Percentiles rank a stretch among this genome's conserved stretches.
These are phyloP conservation scores for Blastobotrys serpentis DNA, from an alignment of 1,139 yeast species.

Conservation along the genomic window DNA sequence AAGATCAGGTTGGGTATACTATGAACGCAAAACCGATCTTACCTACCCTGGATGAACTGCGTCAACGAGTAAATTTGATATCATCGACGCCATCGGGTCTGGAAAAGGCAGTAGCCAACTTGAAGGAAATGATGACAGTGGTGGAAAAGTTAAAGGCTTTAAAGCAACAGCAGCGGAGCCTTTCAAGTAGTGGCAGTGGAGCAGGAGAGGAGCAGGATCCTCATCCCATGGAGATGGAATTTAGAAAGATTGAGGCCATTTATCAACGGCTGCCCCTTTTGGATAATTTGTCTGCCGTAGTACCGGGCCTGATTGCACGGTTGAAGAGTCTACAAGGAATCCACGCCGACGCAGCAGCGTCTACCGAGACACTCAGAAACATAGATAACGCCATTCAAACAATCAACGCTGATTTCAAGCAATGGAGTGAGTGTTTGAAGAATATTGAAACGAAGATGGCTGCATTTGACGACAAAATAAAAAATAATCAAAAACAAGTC, in stretches of 20 bases:
- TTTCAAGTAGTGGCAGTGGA: background rate
- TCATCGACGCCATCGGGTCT: constrained; percentile 22
- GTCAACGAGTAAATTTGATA: constrained; percentile 22
- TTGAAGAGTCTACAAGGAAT: constrained; percentile 47
- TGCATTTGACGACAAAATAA: constrained; percentile 30
- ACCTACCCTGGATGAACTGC: constrained; percentile 17
- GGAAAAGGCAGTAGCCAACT: constrained; percentile 18
- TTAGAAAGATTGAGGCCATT: constrained; percentile 41
- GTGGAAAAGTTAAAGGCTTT: constrained; percentile 17
- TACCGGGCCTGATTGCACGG: constrained; percentile 48
- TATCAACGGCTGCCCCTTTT: constrained; percentile 43
- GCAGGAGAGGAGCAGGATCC: too few relatives aligned
- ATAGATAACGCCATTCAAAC: constrained; percentile 43
- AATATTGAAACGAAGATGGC: constrained; percentile 43
- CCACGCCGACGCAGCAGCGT: constrained; percentile 53
- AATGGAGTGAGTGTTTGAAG: constrained; percentile 45
- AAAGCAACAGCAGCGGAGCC: constrained; percentile 10
- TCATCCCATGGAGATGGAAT: constrained; percentile 2
- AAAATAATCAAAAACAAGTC: constrained; percentile 22
- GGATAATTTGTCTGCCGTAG: constrained; percentile 37
- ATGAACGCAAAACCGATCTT: constrained; percentile 15
- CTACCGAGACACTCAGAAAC: constrained; percentile 51
- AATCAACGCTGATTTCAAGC: constrained; percentile 42
- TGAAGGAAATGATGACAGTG: constrained; percentile 18
- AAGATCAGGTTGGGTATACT: constrained; percentile 17